Evolutionary conservation across 2,329 filamentous ascomycete species (phyloP), one percentile per base, ranked within the genome.

Genomic region (Aureobasidium sp.): DNA sequence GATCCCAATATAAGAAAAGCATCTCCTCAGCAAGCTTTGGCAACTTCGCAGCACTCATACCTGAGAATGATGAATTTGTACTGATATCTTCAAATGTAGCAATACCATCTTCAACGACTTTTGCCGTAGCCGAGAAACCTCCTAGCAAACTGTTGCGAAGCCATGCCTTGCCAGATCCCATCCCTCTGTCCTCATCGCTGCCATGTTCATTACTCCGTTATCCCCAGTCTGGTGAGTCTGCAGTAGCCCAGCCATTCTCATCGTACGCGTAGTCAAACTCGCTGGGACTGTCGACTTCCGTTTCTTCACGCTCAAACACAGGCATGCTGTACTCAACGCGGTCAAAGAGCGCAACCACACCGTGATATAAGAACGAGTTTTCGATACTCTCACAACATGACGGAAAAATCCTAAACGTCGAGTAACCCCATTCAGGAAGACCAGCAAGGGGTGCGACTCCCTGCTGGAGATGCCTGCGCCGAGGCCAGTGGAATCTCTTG

Each of bases 361-460:
- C 44, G 6, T 19, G 21, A 16, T 48, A 48, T n/a, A 21, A 25
- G 21, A 35, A 35, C 2, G 21, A 24, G 14, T 17, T 7, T 2
- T 25, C 21, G 10, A 14, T 8, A 5, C 30, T 29, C 16, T 6
- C 19, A 1, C 14, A 3, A 29, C 30, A 37, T 10, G 19, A 21
- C 25, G 44, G 11, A 14, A 8, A 2, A 8, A 48, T 21, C 6
- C 1, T 2, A 21, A 17, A 48, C 30, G 37, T 37, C 22, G 44
- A 48, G 32, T 48, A 37, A 19, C 44, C 44, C 44, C 32, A 48
- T 10, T 48, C 32, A 17, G 30, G 44, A 48, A 48, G 30, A 6
- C 44, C 32, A 25, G 29, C 32, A 14, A 16, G 2, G 1, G 44
- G 14, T 19, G 44, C 44, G 14, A 37, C 21, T 1, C 44, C 30